Base-by-base conservation (phyloP, 163 green algal species). In the Chlamydomonas reinhardtii region DNA sequence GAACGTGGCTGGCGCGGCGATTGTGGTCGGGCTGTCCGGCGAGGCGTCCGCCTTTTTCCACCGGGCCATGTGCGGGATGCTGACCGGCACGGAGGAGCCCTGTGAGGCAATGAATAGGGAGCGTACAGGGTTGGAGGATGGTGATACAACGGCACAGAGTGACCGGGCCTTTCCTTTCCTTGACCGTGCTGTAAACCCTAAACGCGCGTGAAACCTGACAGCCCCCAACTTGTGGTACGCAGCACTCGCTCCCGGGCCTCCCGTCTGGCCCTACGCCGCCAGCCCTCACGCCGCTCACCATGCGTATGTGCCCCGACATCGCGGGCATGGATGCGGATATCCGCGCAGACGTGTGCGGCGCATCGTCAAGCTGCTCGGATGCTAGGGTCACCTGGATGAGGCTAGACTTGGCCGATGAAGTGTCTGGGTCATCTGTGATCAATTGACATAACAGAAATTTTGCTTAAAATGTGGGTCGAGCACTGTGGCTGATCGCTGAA, bases 51-150 rank as follows among this genome's bases (percentile, higher is more conserved):
- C 25, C 61, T 87, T 87, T 61, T 87, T 87, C 82, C 82, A 87
- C 3, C 82, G 82, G 61, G 56, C 70, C 81, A 86, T 86, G 31
- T 81, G 81, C 5, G 82, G 82, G 39, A 87, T 87, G 72, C 61
- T 76, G 4, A 87, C 72, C 0, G 82, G 82, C 11, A 87, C 82
- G 1, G 82, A 87, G 19, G 82, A 87, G 19, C 82, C 82, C 82
- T 87, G 62, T 0, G 24, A 4, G 35, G 39, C 25, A 2, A 3
- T 14, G 11, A 69, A 24, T 14, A 69, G 25, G 24, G 62, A 32
- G 25, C n/a, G n/a, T n/a, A n/a, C n/a, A n/a, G n/a, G n/a, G n/a
- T n/a, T n/a, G n/a, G n/a, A n/a, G n/a, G n/a, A n/a, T n/a, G n/a
- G n/a, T n/a, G n/a, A n/a, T n/a, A n/a, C n/a, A n/a, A n/a, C n/a